These are phyloP conservation scores for Platanus orientalis DNA, from an alignment of 164 flowering plant genomes.

Conservation along the genomic window DNA sequence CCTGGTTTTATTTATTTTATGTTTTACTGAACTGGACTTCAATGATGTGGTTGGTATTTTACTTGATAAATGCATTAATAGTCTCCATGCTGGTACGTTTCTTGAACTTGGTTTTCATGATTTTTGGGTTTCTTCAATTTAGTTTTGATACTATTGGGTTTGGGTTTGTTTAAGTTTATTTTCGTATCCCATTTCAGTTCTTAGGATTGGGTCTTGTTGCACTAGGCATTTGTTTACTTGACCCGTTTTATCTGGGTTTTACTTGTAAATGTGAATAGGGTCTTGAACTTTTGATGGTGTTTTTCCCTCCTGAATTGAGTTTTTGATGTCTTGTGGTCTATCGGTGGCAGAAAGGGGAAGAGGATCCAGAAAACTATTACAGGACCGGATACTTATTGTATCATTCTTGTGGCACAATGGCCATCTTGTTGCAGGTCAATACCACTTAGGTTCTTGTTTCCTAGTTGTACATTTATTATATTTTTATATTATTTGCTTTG, in stretches of 20 bases:
- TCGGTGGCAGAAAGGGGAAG: constrained; percentile 29
- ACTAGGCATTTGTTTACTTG: not conserved
- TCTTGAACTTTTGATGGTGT: not conserved
- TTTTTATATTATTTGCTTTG: not conserved
- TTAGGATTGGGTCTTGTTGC: not conserved
- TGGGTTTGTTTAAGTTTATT: not conserved
- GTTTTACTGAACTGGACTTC: no score
- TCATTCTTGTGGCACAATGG: constrained; percentile 37
- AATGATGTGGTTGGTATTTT: no score
- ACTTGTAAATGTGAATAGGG: not conserved
- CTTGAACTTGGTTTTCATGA: no score
- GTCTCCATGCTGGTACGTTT: no score
- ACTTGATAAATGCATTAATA: no score
- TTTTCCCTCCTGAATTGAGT: not conserved
- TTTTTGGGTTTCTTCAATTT: no score
- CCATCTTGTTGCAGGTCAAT: constrained; percentile 45
- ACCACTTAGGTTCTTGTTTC: no score
- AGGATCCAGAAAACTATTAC: constrained; percentile 30
- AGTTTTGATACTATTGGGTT: not conserved
- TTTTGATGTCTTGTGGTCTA: not conserved
- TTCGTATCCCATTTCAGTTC: not conserved
- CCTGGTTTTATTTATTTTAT: no score
- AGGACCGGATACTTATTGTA: constrained; percentile 26
- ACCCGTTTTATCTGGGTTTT: not conserved
- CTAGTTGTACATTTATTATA: not conserved